phyloP scores from a whole-genome alignment of 805 yeast species.

The Debaryomyces prosopidis region DNA sequence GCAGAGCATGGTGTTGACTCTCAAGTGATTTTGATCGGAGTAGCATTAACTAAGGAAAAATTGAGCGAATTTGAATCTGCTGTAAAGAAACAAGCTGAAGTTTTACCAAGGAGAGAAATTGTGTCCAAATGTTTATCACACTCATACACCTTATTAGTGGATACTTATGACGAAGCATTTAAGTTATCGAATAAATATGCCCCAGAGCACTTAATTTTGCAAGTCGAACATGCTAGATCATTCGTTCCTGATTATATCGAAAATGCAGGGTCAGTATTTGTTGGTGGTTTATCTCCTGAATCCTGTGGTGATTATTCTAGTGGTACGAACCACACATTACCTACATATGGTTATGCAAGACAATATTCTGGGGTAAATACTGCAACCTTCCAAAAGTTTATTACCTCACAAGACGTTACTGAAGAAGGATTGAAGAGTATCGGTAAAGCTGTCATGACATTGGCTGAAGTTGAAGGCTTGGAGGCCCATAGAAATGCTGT shows the following conservation, averaged over 20 bases:
- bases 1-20: conserved; percentile 99
- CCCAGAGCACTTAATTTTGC: conserved; percentile 96
- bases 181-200: conserved; percentile 88
- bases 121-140: conserved; percentile 90
- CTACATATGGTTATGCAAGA: conserved; percentile 97
- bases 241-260: conserved; percentile 72
- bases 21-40: conserved; percentile 90
- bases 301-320: conserved; percentile 97
- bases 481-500: conserved; percentile 98
- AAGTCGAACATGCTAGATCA: conserved; percentile 73
- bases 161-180: conserved; percentile 75
- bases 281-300: conserved; percentile 95
- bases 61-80: conserved; percentile 75
- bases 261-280: conserved; percentile 95
- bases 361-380: conserved; percentile 98
- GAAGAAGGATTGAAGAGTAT: conserved; percentile 82
- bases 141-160: conserved; percentile 76
- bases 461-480: conserved; percentile 94
- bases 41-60: conserved; percentile 61
- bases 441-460: conserved; percentile 94
- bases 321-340: conserved; percentile 98
- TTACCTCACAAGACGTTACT: conserved; percentile 89
- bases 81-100: conserved; percentile 77
- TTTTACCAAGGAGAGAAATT: conserved; percentile 88
- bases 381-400: conserved; percentile 90